A percentile compares a stretch with the other conserved stretches of the same genome.
phyloP scores from a whole-genome alignment of 1,284 basidiomycete species.

The Caloboletus inedulis region DNA sequence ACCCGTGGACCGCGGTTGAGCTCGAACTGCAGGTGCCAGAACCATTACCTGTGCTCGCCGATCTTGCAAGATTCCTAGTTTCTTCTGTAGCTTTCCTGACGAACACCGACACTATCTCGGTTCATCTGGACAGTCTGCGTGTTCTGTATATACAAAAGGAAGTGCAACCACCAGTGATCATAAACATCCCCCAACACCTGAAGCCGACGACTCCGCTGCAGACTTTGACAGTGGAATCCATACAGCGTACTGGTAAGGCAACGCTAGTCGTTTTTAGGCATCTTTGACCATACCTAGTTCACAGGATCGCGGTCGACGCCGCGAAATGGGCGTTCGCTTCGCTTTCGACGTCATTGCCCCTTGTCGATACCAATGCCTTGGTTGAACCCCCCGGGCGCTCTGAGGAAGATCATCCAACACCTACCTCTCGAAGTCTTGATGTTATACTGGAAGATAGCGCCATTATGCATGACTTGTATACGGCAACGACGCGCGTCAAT shows the following conservation, averaged over 20 bases:
- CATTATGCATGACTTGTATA: conserved; percentile 20
- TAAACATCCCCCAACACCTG: not conserved
- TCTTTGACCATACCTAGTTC: conserved; percentile 13
- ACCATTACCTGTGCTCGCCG: conserved; percentile 49
- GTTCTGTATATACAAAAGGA: not conserved
- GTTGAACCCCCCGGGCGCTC: not conserved
- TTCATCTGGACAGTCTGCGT: not conserved
- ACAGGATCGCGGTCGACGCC: conserved; percentile 11
- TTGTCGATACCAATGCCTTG: not conserved
- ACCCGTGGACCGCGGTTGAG: conserved; percentile 29
- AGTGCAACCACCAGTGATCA: too few species aligned
- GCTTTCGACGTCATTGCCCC: not conserved
- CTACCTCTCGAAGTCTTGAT: not conserved
- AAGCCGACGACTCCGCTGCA: not conserved
- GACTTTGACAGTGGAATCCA: conserved; percentile 4
- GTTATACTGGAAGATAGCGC: not conserved
- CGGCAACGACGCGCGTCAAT: conserved; percentile 8
- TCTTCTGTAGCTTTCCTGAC: conserved; percentile 1
- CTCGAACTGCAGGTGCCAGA: conserved; percentile 60
- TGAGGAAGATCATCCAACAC: not conserved
- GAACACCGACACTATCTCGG: not conserved
- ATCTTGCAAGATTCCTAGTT: conserved; percentile 46
- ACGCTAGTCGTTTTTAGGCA: not conserved
- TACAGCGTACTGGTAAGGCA: conserved; percentile 9
- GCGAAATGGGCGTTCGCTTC: conserved; percentile 11